Evolutionary conservation across 2,329 filamentous ascomycete species (phyloP), one percentile per base, ranked within the genome.

Genomic region (Stachybotrys chlorohalonatus): DNA sequence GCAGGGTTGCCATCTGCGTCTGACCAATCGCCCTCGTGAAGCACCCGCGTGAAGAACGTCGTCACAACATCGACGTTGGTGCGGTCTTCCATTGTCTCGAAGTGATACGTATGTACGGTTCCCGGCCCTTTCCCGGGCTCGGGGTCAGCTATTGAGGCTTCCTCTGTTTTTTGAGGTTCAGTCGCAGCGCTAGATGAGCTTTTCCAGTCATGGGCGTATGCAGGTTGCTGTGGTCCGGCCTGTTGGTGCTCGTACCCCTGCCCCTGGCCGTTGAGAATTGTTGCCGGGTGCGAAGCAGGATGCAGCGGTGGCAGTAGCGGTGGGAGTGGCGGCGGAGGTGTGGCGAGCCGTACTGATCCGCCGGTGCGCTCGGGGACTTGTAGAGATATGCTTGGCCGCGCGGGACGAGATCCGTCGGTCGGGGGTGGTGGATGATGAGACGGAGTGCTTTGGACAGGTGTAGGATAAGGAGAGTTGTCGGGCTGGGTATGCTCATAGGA

Each of bases 291-390:
- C 17, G n/a, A 73, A 7, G 81, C 71, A 2, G 81, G 68, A 9
- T 77, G 75, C 0, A 80, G 79, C 2, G 70, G 68, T 9, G 45
- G 48, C 8, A 49, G 48, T 6, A 42, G 78, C 1, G 72, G 68
- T 15, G 72, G 68, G 6, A 57, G 56, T 30, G 60, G 79, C 1
- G 72, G 70, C 7, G 76, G 76, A 39, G 79, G 79, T 8, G 84
- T 87, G 30, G 84, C 83, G 13, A 87, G 72, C 55, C 83, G 75
- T 0, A 87, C 82, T 3, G 80, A 75, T 1, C 83, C 83, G 1
- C 82, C 76, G 16, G 77, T 72, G 56, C 84, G 77, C 59, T 83
- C 76, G 0, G 72, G 72, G 3, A 73, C 71, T 45, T 73, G 70
- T 6, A 75, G 61, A 39, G 72, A 73, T 56, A 74, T 73, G 56